Conservation (phyloP, 257 asterid genomes). For the Nicotiana tomentosiformis region DNA sequence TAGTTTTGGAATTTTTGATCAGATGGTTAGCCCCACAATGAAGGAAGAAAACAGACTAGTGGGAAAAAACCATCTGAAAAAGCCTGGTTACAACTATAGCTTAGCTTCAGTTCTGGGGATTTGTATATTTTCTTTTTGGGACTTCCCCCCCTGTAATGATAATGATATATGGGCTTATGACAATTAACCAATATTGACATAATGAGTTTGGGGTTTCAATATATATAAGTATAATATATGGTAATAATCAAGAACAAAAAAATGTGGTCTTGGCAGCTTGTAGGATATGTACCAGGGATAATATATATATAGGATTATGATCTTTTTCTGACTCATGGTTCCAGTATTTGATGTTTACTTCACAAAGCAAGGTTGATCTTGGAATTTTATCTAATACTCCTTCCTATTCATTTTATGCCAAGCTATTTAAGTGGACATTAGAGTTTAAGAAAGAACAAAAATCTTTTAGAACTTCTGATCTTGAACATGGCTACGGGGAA, state of each 20-base stretch:
- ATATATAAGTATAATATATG: neutral
- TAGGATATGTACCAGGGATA: constrained; percentile 12
- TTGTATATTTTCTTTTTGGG: constrained; percentile 18
- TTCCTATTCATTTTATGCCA: neutral
- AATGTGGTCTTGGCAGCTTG: constrained; percentile 36
- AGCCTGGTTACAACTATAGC: constrained; percentile 56
- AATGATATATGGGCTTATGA: neutral
- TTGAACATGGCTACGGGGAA: neutral
- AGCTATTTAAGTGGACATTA: neutral
- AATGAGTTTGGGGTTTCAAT: constrained; percentile 3
- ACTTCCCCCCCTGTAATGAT: neutral
- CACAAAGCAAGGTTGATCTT: neutral
- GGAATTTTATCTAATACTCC: neutral
- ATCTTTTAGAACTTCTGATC: fast-evolving
- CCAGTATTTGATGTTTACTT: constrained; percentile 1
- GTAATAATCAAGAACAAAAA: neutral
- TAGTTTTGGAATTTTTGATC: constrained; percentile 26
- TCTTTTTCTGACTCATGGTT: constrained; percentile 8
- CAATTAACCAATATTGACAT: neutral
- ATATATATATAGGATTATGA: constrained; percentile 15
- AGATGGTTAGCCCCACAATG: constrained; percentile 41
- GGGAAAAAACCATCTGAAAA: constrained; percentile 33
- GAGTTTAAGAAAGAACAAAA: neutral
- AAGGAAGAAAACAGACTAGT: constrained; percentile 6
- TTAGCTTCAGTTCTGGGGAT: constrained; percentile 56